A percentile compares a stretch with the other conserved stretches of the same genome.
Conservation (phyloP, 129 eudicot species). For the Chrysanthemum makinoi region DNA sequence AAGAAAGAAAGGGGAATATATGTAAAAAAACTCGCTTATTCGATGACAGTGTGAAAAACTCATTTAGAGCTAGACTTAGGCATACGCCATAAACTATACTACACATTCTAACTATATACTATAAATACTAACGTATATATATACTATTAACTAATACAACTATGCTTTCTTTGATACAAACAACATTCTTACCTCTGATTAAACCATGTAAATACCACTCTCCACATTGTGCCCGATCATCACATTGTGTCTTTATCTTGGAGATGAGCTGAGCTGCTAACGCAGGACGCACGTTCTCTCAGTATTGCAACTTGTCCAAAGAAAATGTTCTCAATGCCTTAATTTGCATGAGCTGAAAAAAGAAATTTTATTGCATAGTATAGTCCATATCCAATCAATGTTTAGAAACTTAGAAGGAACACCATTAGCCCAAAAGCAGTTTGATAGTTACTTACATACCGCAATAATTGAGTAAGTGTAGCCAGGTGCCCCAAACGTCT, state of each 20-base stretch:
- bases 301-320: too few relatives aligned
- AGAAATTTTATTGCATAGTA: slow-evolving; percentile 4
- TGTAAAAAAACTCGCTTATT: too few relatives aligned
- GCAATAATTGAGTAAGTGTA: slow-evolving; percentile 85
- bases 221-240: too few relatives aligned
- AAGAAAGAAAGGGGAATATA: too few relatives aligned
- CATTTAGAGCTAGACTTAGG: too few relatives aligned
- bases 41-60: too few relatives aligned
- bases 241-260: too few relatives aligned
- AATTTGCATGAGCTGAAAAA: slow-evolving; percentile 76
- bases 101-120: background rate
- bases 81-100: too few relatives aligned
- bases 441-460: slow-evolving; percentile 66
- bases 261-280: too few relatives aligned
- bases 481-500: slow-evolving; percentile 74
- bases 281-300: too few relatives aligned
- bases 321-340: too few relatives aligned
- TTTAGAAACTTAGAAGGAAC: background rate
- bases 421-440: slow-evolving; percentile 13
- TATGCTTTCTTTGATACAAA: slow-evolving; percentile 9
- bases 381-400: background rate
- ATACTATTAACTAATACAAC: background rate
- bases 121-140: background rate
- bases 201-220: background rate
- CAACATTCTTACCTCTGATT: slow-evolving; percentile 2